Base-by-base conservation (phyloP, 148 eudicot species). In the Pharnaceum exiguum region DNA sequence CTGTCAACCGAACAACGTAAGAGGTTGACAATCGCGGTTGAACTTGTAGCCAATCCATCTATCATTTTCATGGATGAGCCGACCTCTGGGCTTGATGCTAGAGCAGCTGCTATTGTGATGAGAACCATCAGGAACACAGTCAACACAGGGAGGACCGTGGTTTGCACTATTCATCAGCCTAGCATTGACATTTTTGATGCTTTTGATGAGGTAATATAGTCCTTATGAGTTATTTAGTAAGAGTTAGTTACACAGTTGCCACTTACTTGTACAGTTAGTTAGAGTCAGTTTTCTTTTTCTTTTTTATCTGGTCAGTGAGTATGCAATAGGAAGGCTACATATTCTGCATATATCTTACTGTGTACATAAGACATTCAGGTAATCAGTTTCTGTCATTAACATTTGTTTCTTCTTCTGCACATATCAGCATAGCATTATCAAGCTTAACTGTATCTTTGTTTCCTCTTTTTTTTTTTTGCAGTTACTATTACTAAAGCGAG, bases 401-500 rank as follows among this genome's bases (percentile, higher is more conserved):
- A n/a, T n/a, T n/a, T n/a, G n/a, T n/a, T n/a, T n/a, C n/a, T n/a
- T n/a, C n/a, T n/a, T n/a, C n/a, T n/a, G n/a, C n/a, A n/a, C n/a
- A n/a, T n/a, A n/a, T n/a, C n/a, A n/a, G n/a, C n/a, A n/a, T n/a
- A n/a, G n/a, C n/a, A n/a, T n/a, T n/a, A n/a, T n/a, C n/a, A n/a
- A n/a, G n/a, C n/a, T n/a, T n/a, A n/a, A n/a, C n/a, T n/a, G n/a
- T n/a, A n/a, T n/a, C n/a, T n/a, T n/a, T n/a, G n/a, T n/a, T n/a
- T n/a, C n/a, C n/a, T n/a, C n/a, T n/a, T n/a, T n/a, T n/a, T n/a
- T n/a, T n/a, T n/a, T n/a, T n/a, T n/a, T n/a, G 52, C 77, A 90
- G 97, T 65, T 90, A 57, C 89, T 90, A 55, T 91, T 90, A 23
- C 65, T 87, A 91, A 90, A 90, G 68, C 86, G 95, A n/a, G 97